Conservation (phyloP, 768 basidiomycete genomes). For the Lactarius akahatsu region DNA sequence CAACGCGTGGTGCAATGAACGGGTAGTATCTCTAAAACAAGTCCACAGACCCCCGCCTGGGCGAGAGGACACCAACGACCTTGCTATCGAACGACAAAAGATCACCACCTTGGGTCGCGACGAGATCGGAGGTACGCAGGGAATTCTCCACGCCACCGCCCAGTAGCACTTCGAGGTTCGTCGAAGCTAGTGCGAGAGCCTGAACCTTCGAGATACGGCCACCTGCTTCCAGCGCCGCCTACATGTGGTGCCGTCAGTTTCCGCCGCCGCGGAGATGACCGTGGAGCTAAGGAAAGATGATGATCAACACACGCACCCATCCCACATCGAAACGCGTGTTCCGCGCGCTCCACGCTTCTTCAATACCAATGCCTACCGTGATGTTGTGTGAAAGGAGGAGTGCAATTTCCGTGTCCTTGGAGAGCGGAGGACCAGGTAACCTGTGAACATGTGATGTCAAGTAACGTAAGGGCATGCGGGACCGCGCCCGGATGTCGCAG, state of each 20-base stretch:
- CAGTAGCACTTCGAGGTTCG: slow-evolving; percentile 55
- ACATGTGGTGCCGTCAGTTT: slow-evolving; percentile 1
- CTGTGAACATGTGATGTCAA: slow-evolving; percentile 36
- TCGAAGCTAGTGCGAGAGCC: slow-evolving; percentile 54
- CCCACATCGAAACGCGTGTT: slow-evolving; percentile 78
- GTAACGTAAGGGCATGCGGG: background rate
- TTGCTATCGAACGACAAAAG: slow-evolving; percentile 39
- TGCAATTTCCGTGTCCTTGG: slow-evolving; percentile 56
- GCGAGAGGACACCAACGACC: slow-evolving; percentile 39
- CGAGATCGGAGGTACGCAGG: slow-evolving; percentile 32
- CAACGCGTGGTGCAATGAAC: slow-evolving; percentile 2
- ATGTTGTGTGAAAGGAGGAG: slow-evolving; percentile 67
- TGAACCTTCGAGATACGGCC: slow-evolving; percentile 38
- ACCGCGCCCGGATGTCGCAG: background rate
- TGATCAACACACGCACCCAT: slow-evolving; percentile 58
- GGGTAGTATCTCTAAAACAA: slow-evolving; percentile 32
- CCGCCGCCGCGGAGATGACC: slow-evolving; percentile 12
- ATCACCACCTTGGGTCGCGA: slow-evolving; percentile 38
- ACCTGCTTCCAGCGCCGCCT: slow-evolving; percentile 32
- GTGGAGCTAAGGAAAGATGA: slow-evolving; percentile 18
- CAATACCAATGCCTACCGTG: slow-evolving; percentile 65
- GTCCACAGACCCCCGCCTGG: slow-evolving; percentile 34
- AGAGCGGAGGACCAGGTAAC: slow-evolving; percentile 72
- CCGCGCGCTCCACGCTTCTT: slow-evolving; percentile 68
- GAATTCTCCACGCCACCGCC: slow-evolving; percentile 34